These are phyloP conservation scores for Urochloa ruziziensis DNA, from an alignment of 176 grass and related monocot genomes.

Conservation along the genomic window DNA sequence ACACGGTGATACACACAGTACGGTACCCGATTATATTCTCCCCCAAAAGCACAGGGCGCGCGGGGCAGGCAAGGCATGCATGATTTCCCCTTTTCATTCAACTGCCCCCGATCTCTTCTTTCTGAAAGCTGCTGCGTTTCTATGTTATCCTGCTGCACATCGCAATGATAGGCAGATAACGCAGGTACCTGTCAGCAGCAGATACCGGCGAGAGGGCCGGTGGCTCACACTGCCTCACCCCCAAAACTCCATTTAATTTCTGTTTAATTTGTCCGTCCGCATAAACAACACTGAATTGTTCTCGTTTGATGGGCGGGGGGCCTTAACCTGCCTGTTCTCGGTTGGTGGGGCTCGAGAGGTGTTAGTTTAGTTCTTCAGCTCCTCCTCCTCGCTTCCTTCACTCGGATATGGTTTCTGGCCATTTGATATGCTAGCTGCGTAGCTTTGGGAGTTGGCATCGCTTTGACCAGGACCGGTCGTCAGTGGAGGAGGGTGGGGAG, in stretches of 20 bases:
- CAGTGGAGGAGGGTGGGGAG: not conserved
- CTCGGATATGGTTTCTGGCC: slow-evolving; percentile 15
- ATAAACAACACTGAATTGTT: not conserved
- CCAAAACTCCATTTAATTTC: not conserved
- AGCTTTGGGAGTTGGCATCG: slow-evolving; percentile 35
- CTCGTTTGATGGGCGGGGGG: no score
- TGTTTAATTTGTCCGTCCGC: no score
- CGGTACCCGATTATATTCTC: not conserved
- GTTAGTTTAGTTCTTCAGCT: slow-evolving; percentile 34
- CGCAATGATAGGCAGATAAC: not conserved
- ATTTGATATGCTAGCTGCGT: not conserved
- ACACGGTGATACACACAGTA: no score
- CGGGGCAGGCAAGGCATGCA: not conserved
- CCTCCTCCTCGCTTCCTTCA: not conserved
- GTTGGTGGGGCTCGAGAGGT: slow-evolving; percentile 31
- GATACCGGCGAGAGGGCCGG: not conserved
- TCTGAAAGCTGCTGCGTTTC: not conserved
- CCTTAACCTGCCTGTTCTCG: not conserved
- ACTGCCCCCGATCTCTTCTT: not conserved
- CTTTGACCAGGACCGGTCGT: slow-evolving; percentile 35
- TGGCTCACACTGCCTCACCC: not conserved
- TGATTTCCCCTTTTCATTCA: not conserved
- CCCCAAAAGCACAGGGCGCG: not conserved
- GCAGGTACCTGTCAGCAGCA: not conserved
- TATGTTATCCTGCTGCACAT: slow-evolving; percentile 13